phyloP scores from a whole-genome alignment of 108 stramenopile genomes.

The Cyclostephanos tholiformis region DNA sequence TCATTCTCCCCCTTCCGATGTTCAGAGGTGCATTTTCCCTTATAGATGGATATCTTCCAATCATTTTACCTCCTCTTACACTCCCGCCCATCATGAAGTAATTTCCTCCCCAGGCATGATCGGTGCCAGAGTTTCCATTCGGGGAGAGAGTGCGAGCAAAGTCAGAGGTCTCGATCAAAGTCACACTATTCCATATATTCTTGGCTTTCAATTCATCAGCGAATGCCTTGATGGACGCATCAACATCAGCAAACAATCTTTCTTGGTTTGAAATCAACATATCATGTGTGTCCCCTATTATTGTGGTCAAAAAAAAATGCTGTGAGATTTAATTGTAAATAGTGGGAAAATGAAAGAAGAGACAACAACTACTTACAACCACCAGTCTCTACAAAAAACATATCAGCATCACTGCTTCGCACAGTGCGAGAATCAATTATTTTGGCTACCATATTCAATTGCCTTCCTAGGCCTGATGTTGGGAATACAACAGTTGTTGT shows the following conservation, averaged over 20 bases:
- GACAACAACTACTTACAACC: slow-evolving; percentile 35
- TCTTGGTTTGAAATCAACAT: slow-evolving; percentile 24
- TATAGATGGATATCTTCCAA: slow-evolving; percentile 41
- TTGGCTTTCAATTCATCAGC: slow-evolving; percentile 57
- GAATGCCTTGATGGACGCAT: slow-evolving; percentile 56
- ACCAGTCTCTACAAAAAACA: slow-evolving; percentile 60
- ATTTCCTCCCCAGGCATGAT: slow-evolving; percentile 65
- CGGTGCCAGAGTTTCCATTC: slow-evolving; percentile 56
- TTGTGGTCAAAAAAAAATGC: neutral
- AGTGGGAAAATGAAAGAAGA: neutral
- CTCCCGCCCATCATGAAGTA: slow-evolving; percentile 53
- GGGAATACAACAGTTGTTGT: slow-evolving; percentile 19
- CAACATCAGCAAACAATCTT: slow-evolving; percentile 46
- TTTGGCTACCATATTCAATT: slow-evolving; percentile 51
- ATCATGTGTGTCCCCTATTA: slow-evolving; percentile 58
- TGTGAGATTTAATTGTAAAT: neutral
- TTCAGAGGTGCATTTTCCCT: slow-evolving; percentile 27
- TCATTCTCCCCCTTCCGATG: slow-evolving; percentile 52
- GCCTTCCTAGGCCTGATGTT: slow-evolving; percentile 31
- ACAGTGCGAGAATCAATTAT: slow-evolving; percentile 53
- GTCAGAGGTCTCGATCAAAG: slow-evolving; percentile 62
- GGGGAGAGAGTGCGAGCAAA: slow-evolving; percentile 68
- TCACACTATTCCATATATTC: slow-evolving; percentile 62
- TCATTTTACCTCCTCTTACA: slow-evolving; percentile 52
- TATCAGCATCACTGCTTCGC: slow-evolving; percentile 57